Conservation (phyloP, 192 early-diverging fungal species). For the Gaertneriomyces sp. region DNA sequence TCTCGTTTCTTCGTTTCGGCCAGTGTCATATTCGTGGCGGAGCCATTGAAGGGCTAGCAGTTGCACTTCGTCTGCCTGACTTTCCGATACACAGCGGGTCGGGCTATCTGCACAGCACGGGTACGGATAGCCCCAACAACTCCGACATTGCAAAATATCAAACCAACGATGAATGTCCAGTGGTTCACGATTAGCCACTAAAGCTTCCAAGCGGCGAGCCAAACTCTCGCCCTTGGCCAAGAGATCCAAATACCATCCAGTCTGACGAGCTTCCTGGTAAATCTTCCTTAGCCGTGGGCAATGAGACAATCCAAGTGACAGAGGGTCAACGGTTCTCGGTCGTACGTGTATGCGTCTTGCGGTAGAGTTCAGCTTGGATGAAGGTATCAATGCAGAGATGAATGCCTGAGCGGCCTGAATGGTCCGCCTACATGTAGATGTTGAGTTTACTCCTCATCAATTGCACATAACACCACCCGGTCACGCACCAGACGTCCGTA, state of each 20-base stretch:
- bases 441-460: not conserved
- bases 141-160: constrained; percentile 7
- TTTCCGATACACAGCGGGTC: too few species aligned
- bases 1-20: not conserved
- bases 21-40: constrained; percentile 1
- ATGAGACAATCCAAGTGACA: not conserved
- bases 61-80: not conserved
- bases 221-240: not conserved
- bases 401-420: constrained; percentile 12
- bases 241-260: not conserved
- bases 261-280: not conserved
- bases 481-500: constrained; percentile 7
- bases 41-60: constrained; percentile 4
- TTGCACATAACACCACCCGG: not conserved
- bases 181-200: not conserved
- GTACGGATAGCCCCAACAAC: not conserved
- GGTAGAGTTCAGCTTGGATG: not conserved
- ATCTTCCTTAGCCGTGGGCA: constrained; percentile 8
- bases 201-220: not conserved
- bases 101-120: too few species aligned
- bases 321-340: constrained; percentile 3
- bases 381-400: not conserved
- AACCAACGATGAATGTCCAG: constrained; percentile 1
- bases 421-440: constrained; percentile 4
- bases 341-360: not conserved